Conservation (phyloP, 1,139 yeast species). For the Blastobotrys proliferans region DNA sequence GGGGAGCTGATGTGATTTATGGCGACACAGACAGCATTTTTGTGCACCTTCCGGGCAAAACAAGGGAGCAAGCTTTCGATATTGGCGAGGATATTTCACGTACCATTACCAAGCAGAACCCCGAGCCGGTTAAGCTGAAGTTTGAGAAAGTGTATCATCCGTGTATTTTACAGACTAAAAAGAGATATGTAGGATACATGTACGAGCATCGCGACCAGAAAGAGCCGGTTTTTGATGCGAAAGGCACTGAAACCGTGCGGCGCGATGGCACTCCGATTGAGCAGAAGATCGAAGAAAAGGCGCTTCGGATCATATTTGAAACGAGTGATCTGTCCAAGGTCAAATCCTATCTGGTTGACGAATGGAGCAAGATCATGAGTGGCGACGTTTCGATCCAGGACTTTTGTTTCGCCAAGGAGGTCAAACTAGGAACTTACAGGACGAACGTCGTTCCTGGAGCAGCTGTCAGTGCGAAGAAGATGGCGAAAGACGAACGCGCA, state of each 20-base stretch:
- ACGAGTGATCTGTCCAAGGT: constrained; percentile 67
- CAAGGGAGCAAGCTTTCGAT: constrained; percentile 69
- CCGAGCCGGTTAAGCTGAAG: constrained; percentile 76
- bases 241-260: constrained; percentile 91
- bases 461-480: constrained; percentile 58
- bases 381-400: constrained; percentile 70
- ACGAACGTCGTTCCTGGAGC: constrained; percentile 83
- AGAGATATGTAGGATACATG: constrained; percentile 83
- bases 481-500: constrained; percentile 61
- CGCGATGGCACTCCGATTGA: constrained; percentile 95
- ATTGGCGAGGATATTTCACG: constrained; percentile 69
- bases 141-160: constrained; percentile 94
- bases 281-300: constrained; percentile 71
- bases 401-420: constrained; percentile 90
- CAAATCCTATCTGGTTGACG: constrained; percentile 57
- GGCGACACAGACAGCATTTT: constrained; percentile 96
- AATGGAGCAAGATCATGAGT: constrained; percentile 59
- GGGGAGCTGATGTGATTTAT: constrained; percentile 92
- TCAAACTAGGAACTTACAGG: constrained; percentile 76
- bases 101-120: constrained; percentile 61
- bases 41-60: constrained; percentile 82
- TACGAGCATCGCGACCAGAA: constrained; percentile 57
- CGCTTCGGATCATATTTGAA: constrained; percentile 65
- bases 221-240: constrained; percentile 79
- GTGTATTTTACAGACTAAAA: constrained; percentile 74